Evolutionary conservation across 1,284 basidiomycete species (phyloP).

Genomic region (Trametes hirsuta): DNA sequence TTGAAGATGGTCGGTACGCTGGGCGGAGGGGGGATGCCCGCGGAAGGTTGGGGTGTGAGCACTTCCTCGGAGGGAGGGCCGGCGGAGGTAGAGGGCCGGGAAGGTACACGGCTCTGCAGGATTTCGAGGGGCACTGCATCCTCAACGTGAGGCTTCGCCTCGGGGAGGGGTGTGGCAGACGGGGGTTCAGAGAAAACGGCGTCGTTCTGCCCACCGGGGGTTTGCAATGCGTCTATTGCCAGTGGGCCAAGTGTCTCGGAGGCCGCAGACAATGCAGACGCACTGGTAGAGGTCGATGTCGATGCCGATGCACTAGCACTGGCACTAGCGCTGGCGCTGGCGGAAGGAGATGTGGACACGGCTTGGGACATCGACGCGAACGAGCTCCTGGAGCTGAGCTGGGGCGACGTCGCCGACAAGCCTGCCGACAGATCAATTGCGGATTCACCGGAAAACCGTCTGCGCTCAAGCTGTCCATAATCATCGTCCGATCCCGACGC

Average conservation of each 20-base stretch:
- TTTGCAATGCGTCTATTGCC: constrained; percentile 17
- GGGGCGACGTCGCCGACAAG: constrained; percentile 19
- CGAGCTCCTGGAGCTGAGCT: constrained; percentile 17
- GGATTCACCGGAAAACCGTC: constrained; percentile 22
- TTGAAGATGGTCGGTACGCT: constrained; percentile 33
- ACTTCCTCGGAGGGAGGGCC: constrained; percentile 28
- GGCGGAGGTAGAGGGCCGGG: constrained; percentile 40
- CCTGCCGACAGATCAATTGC: constrained; percentile 19
- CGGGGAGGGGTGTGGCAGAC: constrained; percentile 34
- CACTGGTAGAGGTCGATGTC: not conserved
- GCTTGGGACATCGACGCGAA: constrained; percentile 16
- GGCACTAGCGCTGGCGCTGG: not conserved
- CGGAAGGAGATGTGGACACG: not conserved
- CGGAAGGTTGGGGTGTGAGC: constrained; percentile 29
- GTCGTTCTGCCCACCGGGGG: constrained; percentile 10
- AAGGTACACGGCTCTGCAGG: constrained; percentile 57
- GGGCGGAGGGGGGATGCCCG: constrained; percentile 17
- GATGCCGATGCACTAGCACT: not conserved
- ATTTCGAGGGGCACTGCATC: constrained; percentile 71
- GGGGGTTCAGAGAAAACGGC: constrained; percentile 29
- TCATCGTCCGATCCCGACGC: constrained; percentile 46
- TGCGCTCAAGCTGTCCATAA: constrained; percentile 31
- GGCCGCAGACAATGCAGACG: not conserved
- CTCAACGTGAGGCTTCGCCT: constrained; percentile 56
- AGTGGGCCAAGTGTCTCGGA: constrained; percentile 10